Evolutionary conservation across 129 eudicot species (phyloP).

Genomic region (Tagetes erecta): DNA sequence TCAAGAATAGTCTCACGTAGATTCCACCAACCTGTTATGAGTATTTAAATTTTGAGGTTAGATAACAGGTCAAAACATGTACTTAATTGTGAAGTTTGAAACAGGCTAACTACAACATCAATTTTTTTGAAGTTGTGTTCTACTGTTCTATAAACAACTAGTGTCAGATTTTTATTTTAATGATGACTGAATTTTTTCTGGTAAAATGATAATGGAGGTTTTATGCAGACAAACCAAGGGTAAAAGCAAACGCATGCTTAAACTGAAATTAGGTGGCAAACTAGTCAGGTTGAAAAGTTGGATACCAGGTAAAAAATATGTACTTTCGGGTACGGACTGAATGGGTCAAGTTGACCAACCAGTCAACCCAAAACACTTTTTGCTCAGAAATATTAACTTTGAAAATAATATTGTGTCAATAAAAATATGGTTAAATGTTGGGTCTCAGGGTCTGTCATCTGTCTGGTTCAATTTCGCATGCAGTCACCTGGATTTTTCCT

Average conservation of each 20-base stretch:
- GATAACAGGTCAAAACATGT: background rate
- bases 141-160: background rate
- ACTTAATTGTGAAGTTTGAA: background rate
- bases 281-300: background rate
- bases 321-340: background rate
- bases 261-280: background rate
- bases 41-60: constrained; percentile 1
- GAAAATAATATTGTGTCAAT: background rate
- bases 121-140: background rate
- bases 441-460: background rate
- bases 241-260: constrained; percentile 8
- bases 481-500: background rate
- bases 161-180: background rate
- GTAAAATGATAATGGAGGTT: background rate
- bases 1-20: constrained; percentile 83
- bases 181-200: background rate
- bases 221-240: background rate
- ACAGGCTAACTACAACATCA: background rate
- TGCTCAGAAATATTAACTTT: background rate
- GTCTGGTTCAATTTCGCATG: background rate
- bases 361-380: background rate
- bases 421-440: background rate
- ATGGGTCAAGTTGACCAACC: background rate
- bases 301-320: background rate
- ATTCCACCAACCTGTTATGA: constrained; percentile 88